Evolutionary conservation across 495 filamentous ascomycete genomes (phyloP).

Genomic region (Tuber calosporum): DNA sequence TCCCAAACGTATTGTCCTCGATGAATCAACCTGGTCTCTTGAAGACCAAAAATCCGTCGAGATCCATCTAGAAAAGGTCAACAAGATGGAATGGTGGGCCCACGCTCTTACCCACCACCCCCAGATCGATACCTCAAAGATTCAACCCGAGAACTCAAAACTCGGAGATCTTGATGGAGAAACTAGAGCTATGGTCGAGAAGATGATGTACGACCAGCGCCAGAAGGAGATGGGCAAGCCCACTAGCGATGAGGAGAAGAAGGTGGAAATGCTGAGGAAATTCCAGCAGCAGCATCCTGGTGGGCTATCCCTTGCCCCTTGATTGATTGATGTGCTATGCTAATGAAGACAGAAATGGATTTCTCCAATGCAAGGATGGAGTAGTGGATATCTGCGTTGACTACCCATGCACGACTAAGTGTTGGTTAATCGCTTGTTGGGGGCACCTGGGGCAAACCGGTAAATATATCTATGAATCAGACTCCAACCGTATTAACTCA

Average conservation of each 20-base stretch:
- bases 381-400: conserved; percentile 35
- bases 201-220: conserved; percentile 99
- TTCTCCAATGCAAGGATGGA: conserved; percentile 70
- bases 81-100: conserved; percentile 97
- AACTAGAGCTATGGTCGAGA: conserved; percentile 97
- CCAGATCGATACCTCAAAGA: conserved; percentile 89
- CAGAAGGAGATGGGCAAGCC: conserved; percentile 90
- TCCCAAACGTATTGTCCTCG: conserved; percentile 67
- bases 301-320: not conserved
- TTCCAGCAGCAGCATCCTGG: conserved; percentile 72
- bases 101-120: conserved; percentile 79
- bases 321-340: not conserved
- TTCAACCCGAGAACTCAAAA: conserved; percentile 84
- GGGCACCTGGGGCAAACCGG: not conserved
- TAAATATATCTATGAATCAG: not conserved
- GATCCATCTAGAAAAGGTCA: conserved; percentile 90
- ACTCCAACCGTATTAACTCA: not conserved
- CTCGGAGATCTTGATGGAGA: conserved; percentile 89
- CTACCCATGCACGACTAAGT: not conserved
- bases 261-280: conserved; percentile 82
- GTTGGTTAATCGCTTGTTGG: not conserved
- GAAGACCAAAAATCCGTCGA: conserved; percentile 70
- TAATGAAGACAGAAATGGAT: conserved; percentile 61
- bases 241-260: conserved; percentile 85
- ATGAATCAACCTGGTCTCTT: conserved; percentile 94